These are phyloP conservation scores for Avena sativa DNA, from an alignment of 176 grass and related monocot genomes.

Conservation along the genomic window DNA sequence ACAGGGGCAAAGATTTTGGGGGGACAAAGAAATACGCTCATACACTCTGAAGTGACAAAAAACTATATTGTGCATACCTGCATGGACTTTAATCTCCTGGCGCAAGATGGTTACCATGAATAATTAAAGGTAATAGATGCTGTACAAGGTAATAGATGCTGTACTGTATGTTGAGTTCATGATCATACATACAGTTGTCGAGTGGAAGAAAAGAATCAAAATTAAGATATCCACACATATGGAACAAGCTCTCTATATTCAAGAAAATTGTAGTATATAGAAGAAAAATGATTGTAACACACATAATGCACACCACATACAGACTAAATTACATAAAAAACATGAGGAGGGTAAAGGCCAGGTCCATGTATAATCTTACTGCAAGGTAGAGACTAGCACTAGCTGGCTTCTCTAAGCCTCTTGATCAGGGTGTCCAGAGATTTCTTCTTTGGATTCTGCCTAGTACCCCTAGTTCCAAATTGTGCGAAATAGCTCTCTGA, in stretches of 20 bases:
- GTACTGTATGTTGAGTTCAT: slow-evolving; percentile 11
- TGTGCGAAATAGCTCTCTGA: slow-evolving; percentile 89
- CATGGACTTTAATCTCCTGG: slow-evolving; percentile 17
- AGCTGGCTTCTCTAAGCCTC: slow-evolving; percentile 90
- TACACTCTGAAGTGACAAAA: not conserved
- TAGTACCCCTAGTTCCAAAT: slow-evolving; percentile 77
- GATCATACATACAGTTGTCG: slow-evolving; percentile 41
- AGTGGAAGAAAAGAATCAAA: slow-evolving; percentile 46
- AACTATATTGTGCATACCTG: not conserved
- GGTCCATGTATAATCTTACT: slow-evolving; percentile 54
- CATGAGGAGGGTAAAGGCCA: slow-evolving; percentile 36
- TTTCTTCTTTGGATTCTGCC: slow-evolving; percentile 89
- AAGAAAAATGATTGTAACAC: slow-evolving; percentile 41
- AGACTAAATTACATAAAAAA: slow-evolving; percentile 57
- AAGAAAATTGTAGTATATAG: slow-evolving; percentile 49
- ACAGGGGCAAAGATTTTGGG: not conserved
- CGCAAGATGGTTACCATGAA: slow-evolving; percentile 20
- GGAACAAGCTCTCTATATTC: slow-evolving; percentile 44
- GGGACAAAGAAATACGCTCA: not conserved
- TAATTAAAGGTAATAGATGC: slow-evolving; percentile 15
- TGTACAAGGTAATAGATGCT: slow-evolving; percentile 10
- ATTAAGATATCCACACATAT: slow-evolving; percentile 53
- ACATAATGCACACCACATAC: slow-evolving; percentile 52
- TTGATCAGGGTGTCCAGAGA: slow-evolving; percentile 88
- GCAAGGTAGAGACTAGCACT: slow-evolving; percentile 44